Base-by-base conservation (phyloP, 768 basidiomycete genomes). In the Cubamyces sp. region DNA sequence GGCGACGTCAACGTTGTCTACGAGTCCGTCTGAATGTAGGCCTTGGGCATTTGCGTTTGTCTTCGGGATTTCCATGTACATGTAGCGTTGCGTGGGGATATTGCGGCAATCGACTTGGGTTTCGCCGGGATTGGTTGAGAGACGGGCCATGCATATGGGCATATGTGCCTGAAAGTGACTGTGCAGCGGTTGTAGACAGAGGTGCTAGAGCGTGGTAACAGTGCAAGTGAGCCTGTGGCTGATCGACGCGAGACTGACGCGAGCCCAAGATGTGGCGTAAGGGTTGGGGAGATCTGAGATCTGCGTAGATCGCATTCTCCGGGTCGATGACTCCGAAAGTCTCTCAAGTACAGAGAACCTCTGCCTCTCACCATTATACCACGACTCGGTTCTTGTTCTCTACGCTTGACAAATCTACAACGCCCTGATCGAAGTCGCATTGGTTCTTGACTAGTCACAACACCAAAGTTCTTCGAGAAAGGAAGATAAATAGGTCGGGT, bases 1-100 rank as follows among this genome's bases (percentile, higher is more conserved):
- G 70, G 70, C 30, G 64, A 71, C 46, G 61, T 69, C 42, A 65
- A 63, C 49, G 70, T 71, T 30, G 42, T 42, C 53, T 64, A 64
- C 54, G 57, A 30, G 6, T 15, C 37, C 18, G 62, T 41, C 21
- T 64, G 40, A 37, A 23, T 21, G 9, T 34, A 7, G 50, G 6
- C 21, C 23, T 1, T 21, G 19, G 19, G 47, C 49, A 37, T 34
- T 42, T 46, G 59, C 25, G 59, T 47, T n/a, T 34, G 23, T 5
- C 34, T 34, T 34, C 34, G 34, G 34, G 48, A 49, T 39, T 19
- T 30, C n/a, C 15, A 48, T 41, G 54, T 42, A 47, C 48, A 34
- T 53, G 30, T 50, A 49, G 30, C n/a, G n/a, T 26, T 40, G 18
- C 26, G 34, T 34, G 6, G 34, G 34, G 34, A 34, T 34, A 34